Evolutionary conservation across 345 rosid genomes (phyloP).

Genomic region (Sisymbrium irio): DNA sequence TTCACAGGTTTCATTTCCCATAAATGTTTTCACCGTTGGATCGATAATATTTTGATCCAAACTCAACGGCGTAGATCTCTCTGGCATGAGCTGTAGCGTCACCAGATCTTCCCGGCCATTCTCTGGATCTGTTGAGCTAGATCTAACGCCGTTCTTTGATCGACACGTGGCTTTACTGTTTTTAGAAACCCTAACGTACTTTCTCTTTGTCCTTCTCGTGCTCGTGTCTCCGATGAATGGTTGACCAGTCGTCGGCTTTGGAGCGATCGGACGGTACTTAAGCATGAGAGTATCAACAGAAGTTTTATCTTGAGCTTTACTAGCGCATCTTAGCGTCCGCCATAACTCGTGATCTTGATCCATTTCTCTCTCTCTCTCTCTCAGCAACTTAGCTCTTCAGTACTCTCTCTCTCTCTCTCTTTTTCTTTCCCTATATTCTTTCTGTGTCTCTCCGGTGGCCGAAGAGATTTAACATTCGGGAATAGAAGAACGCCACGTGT

Average conservation of each 20-base stretch:
- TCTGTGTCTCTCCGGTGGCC: conserved; percentile 15
- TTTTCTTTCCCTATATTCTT: conserved; percentile 27
- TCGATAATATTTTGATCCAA: conserved; percentile 22
- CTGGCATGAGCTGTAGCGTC: conserved; percentile 66
- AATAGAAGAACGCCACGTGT: conserved; percentile 45
- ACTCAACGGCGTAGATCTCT: conserved; percentile 34
- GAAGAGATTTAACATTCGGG: conserved; percentile 37
- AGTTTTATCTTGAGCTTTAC: conserved; percentile 37
- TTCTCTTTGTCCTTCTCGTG: conserved; percentile 54
- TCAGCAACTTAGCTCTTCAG: background rate
- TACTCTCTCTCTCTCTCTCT: background rate
- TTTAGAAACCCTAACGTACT: conserved; percentile 72
- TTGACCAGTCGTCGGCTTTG: conserved; percentile 40
- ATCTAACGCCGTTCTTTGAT: conserved; percentile 30
- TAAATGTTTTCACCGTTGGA: conserved; percentile 9
- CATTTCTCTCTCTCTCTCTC: conserved; percentile 8
- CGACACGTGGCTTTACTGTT: conserved; percentile 38
- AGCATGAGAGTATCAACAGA: conserved; percentile 59
- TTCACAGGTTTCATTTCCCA: background rate
- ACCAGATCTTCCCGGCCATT: conserved; percentile 29
- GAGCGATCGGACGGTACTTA: conserved; percentile 73
- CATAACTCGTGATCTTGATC: conserved; percentile 33
- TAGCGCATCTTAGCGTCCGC: conserved; percentile 33
- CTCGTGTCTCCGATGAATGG: conserved; percentile 18
- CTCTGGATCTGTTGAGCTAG: conserved; percentile 28